Percentiles rank a stretch among this genome's conserved stretches.
Evolutionary conservation across 2,329 filamentous ascomycete genomes (phyloP).

Genomic region (Delphinella strobiligena): DNA sequence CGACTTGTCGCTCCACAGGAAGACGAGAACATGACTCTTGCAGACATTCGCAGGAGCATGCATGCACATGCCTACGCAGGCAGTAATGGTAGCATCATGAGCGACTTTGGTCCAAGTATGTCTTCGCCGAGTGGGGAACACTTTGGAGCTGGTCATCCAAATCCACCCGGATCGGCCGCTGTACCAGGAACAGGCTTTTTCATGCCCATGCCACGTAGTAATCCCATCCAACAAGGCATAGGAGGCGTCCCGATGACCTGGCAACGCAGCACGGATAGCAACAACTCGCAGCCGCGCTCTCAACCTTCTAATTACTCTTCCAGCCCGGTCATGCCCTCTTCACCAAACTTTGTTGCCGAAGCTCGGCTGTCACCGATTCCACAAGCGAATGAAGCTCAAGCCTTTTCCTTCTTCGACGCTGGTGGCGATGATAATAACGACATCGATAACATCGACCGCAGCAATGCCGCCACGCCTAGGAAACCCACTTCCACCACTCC

Average conservation of each 20-base stretch:
- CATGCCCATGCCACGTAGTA: slow-evolving; percentile 1
- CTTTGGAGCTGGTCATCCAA: slow-evolving; percentile 10
- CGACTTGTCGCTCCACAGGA: not conserved
- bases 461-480: slow-evolving; percentile 11
- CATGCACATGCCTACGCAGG: slow-evolving; percentile 45
- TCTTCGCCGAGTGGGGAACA: not conserved
- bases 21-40: not conserved
- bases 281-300: slow-evolving; percentile 4
- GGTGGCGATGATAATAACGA: not conserved
- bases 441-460: not conserved
- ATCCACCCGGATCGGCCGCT: slow-evolving; percentile 3
- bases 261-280: slow-evolving; percentile 14
- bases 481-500: slow-evolving; percentile 4
- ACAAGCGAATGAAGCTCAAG: not conserved
- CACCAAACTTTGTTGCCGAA: too few relatives aligned
- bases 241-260: slow-evolving; percentile 15
- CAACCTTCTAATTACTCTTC: slow-evolving; percentile 6
- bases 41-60: not conserved
- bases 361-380: not conserved
- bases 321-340: slow-evolving; percentile 8
- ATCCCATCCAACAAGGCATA: not conserved
- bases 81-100: slow-evolving; percentile 61
- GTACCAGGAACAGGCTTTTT: slow-evolving; percentile 4
- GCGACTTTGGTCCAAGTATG: slow-evolving; percentile 15
- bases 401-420: not conserved